Conservation (phyloP, 2,329 filamentous ascomycete genomes). For the Pleochaeta shiraiana region DNA sequence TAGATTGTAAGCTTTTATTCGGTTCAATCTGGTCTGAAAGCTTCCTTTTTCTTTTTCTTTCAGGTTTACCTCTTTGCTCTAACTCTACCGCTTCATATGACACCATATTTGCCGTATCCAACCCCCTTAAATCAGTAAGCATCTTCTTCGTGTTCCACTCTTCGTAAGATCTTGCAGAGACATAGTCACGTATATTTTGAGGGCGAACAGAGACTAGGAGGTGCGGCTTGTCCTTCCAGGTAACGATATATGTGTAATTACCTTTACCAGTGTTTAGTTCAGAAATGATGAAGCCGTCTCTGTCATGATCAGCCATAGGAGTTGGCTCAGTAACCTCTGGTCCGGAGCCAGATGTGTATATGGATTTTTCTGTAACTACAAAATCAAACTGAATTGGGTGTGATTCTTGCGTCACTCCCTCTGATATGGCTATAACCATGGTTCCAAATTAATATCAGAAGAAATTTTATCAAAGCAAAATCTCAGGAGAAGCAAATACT, state of each 20-base stretch:
- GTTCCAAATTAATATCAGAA: no score
- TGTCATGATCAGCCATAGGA: slow-evolving; percentile 27
- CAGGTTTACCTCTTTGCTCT: neutral
- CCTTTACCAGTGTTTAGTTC: slow-evolving; percentile 21
- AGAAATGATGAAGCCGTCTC: slow-evolving; percentile 31
- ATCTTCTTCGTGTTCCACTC: slow-evolving; percentile 21
- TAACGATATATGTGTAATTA: slow-evolving; percentile 11
- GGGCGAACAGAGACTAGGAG: slow-evolving; percentile 31
- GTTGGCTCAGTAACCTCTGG: slow-evolving; percentile 26
- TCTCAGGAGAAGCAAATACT: no score
- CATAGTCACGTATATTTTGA: slow-evolving; percentile 30
- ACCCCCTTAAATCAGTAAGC: neutral
- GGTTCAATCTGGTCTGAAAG: slow-evolving; percentile 4
- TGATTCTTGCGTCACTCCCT: no score
- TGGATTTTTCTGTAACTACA: slow-evolving; percentile 13
- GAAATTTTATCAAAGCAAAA: no score
- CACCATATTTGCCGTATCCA: neutral
- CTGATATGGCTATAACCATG: no score
- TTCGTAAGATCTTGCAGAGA: slow-evolving; percentile 33
- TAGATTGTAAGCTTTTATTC: no score
- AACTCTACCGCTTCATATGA: slow-evolving; percentile 1
- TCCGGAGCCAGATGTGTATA: slow-evolving; percentile 26
- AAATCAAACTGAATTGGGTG: slow-evolving; percentile 15
- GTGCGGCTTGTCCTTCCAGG: slow-evolving; percentile 15
- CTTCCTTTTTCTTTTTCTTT: neutral